Evolutionary conservation across 345 rosid species (phyloP).

Genomic region (Populus pruinosa): DNA sequence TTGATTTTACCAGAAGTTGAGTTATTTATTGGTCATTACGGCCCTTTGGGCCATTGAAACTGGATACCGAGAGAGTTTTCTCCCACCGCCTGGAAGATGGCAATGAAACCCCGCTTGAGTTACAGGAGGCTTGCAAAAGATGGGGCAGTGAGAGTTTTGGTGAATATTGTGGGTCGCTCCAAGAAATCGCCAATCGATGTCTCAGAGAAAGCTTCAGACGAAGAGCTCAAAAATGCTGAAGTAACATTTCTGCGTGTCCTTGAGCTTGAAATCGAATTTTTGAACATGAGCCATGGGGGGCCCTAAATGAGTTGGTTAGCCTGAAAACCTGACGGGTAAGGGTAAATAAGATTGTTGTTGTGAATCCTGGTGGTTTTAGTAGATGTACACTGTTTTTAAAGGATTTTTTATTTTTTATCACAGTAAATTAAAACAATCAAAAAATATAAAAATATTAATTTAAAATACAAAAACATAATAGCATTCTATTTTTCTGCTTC

Average conservation of each 20-base stretch:
- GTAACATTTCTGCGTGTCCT: conserved; percentile 46
- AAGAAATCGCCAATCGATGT: conserved; percentile 48
- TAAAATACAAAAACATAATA: too few species aligned
- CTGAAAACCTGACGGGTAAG: neutral
- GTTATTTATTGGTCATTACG: conserved; percentile 44
- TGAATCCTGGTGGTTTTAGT: neutral
- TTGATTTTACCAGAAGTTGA: conserved; percentile 53
- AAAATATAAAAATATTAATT: too few species aligned
- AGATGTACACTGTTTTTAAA: neutral
- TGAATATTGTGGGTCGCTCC: conserved; percentile 50
- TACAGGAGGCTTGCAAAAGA: conserved; percentile 61
- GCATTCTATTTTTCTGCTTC: neutral
- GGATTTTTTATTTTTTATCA: too few species aligned
- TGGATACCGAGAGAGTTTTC: conserved; percentile 75
- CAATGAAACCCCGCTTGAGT: conserved; percentile 43
- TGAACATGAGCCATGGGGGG: conserved; percentile 62
- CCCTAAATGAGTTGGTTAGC: conserved; percentile 9
- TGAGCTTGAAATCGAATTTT: conserved; percentile 68
- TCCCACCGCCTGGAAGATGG: conserved; percentile 64
- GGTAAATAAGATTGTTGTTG: neutral
- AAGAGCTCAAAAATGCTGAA: conserved; percentile 48
- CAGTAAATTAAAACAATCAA: too few species aligned
- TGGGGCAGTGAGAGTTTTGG: conserved; percentile 77
- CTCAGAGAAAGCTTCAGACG: conserved; percentile 46
- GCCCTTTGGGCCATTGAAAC: conserved; percentile 83